These are phyloP conservation scores for Pigoraptor vietnamica DNA, from an alignment of 78 protist species.

Conservation along the genomic window DNA sequence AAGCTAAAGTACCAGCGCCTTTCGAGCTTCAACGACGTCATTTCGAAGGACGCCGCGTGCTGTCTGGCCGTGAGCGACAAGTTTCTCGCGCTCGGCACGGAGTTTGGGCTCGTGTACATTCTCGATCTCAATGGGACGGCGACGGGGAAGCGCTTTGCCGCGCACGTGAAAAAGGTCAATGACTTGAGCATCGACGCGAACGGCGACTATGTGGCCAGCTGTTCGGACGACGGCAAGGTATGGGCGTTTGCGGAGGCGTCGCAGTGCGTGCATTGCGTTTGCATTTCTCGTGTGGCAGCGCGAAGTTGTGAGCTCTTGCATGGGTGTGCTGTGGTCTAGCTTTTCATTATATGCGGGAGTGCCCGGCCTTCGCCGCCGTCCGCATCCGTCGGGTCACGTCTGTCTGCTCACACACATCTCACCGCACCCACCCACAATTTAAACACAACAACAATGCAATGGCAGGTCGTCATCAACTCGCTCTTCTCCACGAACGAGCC, in stretches of 20 bases:
- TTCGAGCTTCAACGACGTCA: not conserved
- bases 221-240: constrained; percentile 80
- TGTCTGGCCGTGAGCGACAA: not conserved
- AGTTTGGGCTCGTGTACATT: not conserved
- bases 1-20: not conserved
- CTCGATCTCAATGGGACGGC: not conserved
- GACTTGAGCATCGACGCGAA: constrained; percentile 57
- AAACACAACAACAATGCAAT: no score
- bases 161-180: constrained; percentile 60
- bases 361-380: no score
- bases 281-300: no score
- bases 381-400: no score
- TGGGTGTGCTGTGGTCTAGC: no score
- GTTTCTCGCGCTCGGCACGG: constrained; percentile 8
- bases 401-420: no score
- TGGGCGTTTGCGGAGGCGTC: not conserved
- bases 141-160: not conserved
- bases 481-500: not conserved
- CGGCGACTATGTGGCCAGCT: constrained; percentile 84
- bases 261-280: no score
- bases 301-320: no score
- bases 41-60: not conserved
- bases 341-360: no score
- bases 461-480: not conserved
- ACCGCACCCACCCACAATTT: no score